phyloP scores from a whole-genome alignment of 225 moss, liverwort and hornwort genomes.

The Physcomitrellopsis africana region DNA sequence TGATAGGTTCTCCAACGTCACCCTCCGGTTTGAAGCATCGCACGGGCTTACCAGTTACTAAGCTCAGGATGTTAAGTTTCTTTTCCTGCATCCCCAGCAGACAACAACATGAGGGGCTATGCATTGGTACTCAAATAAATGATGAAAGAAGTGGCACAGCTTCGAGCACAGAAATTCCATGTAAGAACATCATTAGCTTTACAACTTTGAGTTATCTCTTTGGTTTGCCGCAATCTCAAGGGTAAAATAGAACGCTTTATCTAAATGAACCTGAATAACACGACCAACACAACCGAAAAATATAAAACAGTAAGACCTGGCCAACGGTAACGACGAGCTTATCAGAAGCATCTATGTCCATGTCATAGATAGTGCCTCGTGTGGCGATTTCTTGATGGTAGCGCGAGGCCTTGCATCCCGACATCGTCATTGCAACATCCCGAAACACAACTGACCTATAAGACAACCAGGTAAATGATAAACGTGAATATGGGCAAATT shows the following conservation, averaged over 20 bases:
- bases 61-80: slow-evolving; percentile 62
- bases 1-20: slow-evolving; percentile 63
- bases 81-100: slow-evolving; percentile 60
- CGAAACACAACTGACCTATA: slow-evolving; percentile 78
- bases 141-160: background rate
- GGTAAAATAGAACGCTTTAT: slow-evolving; percentile 5
- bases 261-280: background rate
- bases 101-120: slow-evolving; percentile 25
- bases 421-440: slow-evolving; percentile 46
- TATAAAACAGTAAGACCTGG: slow-evolving; percentile 48
- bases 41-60: slow-evolving; percentile 57
- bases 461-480: slow-evolving; percentile 20
- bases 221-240: slow-evolving; percentile 5
- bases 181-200: background rate
- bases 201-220: background rate
- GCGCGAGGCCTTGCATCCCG: slow-evolving; percentile 65
- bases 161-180: slow-evolving; percentile 14
- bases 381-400: slow-evolving; percentile 76
- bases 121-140: background rate
- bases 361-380: slow-evolving; percentile 72
- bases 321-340: slow-evolving; percentile 71
- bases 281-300: slow-evolving; percentile 18
- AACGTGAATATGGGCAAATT: slow-evolving; percentile 8
- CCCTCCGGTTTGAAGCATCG: slow-evolving; percentile 66
- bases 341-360: slow-evolving; percentile 66